Percentiles rank a stretch among this genome's conserved stretches.
Conservation (phyloP, 768 basidiomycete genomes). For the Gloeostereum incarnatum region DNA sequence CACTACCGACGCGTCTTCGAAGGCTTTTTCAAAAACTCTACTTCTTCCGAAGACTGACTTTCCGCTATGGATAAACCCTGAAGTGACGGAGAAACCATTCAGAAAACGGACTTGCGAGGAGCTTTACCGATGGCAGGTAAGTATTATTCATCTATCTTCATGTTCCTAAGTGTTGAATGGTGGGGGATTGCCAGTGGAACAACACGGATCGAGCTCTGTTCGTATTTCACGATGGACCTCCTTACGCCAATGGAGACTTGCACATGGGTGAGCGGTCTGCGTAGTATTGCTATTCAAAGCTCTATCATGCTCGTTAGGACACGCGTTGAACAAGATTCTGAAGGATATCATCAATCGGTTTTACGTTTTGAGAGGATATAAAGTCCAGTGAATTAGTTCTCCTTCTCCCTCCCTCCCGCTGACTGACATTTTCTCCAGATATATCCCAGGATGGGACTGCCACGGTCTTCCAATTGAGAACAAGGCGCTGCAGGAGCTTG, state of each 20-base stretch:
- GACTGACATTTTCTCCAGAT: slow-evolving; percentile 40
- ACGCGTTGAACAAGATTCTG: slow-evolving; percentile 91
- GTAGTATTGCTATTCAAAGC: neutral
- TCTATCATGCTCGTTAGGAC: slow-evolving; percentile 40
- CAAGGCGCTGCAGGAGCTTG: slow-evolving; percentile 74
- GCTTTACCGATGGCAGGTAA: slow-evolving; percentile 74
- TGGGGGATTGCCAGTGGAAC: slow-evolving; percentile 46
- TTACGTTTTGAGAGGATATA: slow-evolving; percentile 65
- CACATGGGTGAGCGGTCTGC: slow-evolving; percentile 67
- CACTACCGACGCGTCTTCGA: no score
- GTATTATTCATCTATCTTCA: no score
- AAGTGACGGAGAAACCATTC: no score
- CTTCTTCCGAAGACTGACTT: no score
- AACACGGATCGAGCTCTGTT: slow-evolving; percentile 63
- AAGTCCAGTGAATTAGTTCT: slow-evolving; percentile 59
- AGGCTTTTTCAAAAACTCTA: no score
- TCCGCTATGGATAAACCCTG: no score
- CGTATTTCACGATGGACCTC: slow-evolving; percentile 92
- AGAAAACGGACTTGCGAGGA: no score
- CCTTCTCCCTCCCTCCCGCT: neutral
- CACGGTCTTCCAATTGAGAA: slow-evolving; percentile 97
- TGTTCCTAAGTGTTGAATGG: no score
- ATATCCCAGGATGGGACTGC: slow-evolving; percentile 96
- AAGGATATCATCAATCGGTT: slow-evolving; percentile 95
- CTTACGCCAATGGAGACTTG: slow-evolving; percentile 93